Conservation (phyloP, 805 yeast species). For the Kazachstania kunashirensis region DNA sequence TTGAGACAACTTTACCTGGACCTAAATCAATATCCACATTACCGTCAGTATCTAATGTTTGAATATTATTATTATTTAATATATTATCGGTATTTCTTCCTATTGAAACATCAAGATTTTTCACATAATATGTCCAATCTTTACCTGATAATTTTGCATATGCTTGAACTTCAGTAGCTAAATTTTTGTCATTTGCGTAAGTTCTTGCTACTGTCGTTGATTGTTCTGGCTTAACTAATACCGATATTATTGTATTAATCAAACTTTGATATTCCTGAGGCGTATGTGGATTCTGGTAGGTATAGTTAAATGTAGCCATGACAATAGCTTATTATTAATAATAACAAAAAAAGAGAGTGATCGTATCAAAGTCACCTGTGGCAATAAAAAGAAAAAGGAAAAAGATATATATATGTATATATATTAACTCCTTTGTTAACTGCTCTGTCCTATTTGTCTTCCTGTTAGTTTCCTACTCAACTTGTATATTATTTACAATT, state of each 20-base stretch:
- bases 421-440: no score
- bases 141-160: constrained; percentile 92
- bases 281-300: constrained; percentile 6
- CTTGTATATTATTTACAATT: no score
- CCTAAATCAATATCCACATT: constrained; percentile 71
- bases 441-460: no score
- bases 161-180: constrained; percentile 78
- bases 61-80: background rate
- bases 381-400: no score
- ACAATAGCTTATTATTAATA: background rate
- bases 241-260: constrained; percentile 64
- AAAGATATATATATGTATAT: no score
- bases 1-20: constrained; percentile 93
- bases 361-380: no score
- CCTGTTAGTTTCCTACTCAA: no score
- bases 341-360: no score
- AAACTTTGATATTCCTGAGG: constrained; percentile 38
- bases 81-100: constrained; percentile 66
- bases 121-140: constrained; percentile 91
- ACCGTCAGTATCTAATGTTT: background rate
- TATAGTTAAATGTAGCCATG: constrained; percentile 3
- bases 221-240: constrained; percentile 61
- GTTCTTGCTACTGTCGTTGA: constrained; percentile 63
- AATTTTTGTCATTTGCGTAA: constrained; percentile 63
- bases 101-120: constrained; percentile 59